phyloP scores from a whole-genome alignment of 306 rosid genomes.

The Pueraria montana region DNA sequence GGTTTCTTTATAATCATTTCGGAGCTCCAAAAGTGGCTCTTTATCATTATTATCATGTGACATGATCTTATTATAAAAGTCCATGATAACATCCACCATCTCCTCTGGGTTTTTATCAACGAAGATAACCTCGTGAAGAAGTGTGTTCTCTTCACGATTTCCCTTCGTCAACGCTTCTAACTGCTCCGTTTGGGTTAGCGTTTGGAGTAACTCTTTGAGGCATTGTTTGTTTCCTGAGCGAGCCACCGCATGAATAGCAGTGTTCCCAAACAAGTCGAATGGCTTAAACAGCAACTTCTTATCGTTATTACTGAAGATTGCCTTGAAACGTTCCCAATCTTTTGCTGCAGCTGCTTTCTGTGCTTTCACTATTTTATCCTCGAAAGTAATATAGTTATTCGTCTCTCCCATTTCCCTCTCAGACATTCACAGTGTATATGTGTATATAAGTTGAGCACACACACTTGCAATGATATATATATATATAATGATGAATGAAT shows the following conservation, averaged over 20 bases:
- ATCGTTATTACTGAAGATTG: neutral
- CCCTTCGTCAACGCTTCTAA: neutral
- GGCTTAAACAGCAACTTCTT: neutral
- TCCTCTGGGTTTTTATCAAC: neutral
- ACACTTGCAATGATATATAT: too few species aligned
- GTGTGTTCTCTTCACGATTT: neutral
- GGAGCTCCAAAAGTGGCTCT: too few species aligned
- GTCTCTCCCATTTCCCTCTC: neutral
- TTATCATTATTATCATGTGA: too few species aligned
- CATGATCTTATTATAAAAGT: too few species aligned
- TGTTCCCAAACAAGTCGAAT: neutral
- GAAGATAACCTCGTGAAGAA: neutral
- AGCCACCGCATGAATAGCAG: neutral
- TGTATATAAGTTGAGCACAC: too few species aligned
- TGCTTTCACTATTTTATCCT: neutral
- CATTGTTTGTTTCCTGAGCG: neutral
- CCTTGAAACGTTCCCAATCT: neutral
- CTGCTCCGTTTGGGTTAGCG: neutral
- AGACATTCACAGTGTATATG: too few species aligned
- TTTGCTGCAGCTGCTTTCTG: neutral
- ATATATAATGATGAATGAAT: too few species aligned
- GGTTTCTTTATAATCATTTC: neutral
- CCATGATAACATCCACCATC: neutral
- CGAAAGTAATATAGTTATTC: too few species aligned
- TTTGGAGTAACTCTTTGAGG: neutral